Percentiles rank a stretch among this genome's conserved stretches.
Conservation (phyloP, 1,139 yeast species). For the Suhomyces choctaworum region DNA sequence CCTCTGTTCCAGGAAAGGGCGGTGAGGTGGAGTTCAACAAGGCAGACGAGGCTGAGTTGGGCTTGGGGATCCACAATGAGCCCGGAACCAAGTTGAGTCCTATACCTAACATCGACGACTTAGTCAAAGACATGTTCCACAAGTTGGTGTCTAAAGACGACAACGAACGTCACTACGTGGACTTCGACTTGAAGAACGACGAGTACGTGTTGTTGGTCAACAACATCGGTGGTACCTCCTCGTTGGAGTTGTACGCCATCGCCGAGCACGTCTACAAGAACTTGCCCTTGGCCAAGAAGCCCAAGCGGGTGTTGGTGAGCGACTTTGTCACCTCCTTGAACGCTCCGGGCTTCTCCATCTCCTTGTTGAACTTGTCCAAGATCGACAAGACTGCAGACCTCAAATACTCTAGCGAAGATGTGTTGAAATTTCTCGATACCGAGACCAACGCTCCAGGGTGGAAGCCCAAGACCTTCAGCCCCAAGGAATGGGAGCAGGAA, state of each 20-base stretch:
- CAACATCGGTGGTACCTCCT: conserved; percentile 84
- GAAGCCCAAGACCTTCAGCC: conserved; percentile 48
- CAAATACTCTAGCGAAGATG: conserved; percentile 25
- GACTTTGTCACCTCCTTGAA: conserved; percentile 83
- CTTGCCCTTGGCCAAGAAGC: conserved; percentile 53
- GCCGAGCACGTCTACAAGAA: conserved; percentile 48
- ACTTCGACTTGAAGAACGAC: conserved; percentile 55
- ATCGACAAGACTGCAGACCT: conserved; percentile 35
- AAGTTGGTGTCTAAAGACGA: conserved; percentile 56
- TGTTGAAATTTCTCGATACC: conserved; percentile 57
- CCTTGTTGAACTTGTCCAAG: conserved; percentile 65
- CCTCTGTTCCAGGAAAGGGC: conserved; percentile 81
- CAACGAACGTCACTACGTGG: conserved; percentile 68
- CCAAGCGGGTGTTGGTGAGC: conserved; percentile 67
- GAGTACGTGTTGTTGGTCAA: conserved; percentile 70
- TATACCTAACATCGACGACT: conserved; percentile 62
- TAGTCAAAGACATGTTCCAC: conserved; percentile 55
- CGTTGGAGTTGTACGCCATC: conserved; percentile 70
- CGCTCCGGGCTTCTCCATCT: conserved; percentile 88
- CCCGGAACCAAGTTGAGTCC: conserved; percentile 80
- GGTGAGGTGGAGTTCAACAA: conserved; percentile 43
- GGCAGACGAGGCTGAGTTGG: conserved; percentile 73
- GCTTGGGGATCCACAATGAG: conserved; percentile 95
- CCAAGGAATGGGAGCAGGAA: conserved; percentile 27
- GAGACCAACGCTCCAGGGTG: conserved; percentile 84